Evolutionary conservation across 306 rosid genomes (phyloP), one percentile per base, ranked within the genome.

Genomic region (Inga laurina): DNA sequence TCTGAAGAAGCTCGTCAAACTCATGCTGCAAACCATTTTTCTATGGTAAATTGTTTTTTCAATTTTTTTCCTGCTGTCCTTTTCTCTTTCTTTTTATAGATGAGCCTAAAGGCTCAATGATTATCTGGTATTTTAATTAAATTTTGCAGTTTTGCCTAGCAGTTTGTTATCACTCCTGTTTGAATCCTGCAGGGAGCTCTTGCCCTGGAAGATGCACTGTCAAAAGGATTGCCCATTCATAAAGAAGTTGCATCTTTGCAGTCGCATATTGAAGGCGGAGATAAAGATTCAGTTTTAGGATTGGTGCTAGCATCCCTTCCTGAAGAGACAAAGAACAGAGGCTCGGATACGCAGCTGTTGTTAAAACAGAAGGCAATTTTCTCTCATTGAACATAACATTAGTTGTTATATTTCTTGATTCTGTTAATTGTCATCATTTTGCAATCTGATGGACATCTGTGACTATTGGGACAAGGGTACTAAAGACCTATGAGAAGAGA

Each of bases 1-100:
- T 92, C 98, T 57, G 97, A 92, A 84, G 99, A 97, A 91, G 95
- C 97, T 83, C 97, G 95, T 51, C 92, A 88, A 61, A 92, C 89
- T 89, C 91, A 94, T 89, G 93, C 97, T 67, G 92, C 98, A 72
- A 94, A 92, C 86, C 90, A 88, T 82, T 91, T 97, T 88, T 94
- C 98, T 68, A 59, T 92, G 99, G 99, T 94, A 88, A 85, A 12
- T 81, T 22, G n/a, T 22, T 74, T 56, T n/a, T 32, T 21, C 0
- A 30, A 7, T 13, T 64, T 83, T 62, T 61, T 51, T 52, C 32
- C 6, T 73, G 37, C n/a, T 77, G 51, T 76, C 64, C 68, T 32
- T 44, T 51, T 74, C 74, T 81, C 39, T 61, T 74, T 74, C 6
- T 21, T 16, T 16, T 22, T 13, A 8, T 73, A 30, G 75, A 81